phyloP scores from a whole-genome alignment of 2,329 filamentous ascomycete genomes.

The Cadophora gregata region DNA sequence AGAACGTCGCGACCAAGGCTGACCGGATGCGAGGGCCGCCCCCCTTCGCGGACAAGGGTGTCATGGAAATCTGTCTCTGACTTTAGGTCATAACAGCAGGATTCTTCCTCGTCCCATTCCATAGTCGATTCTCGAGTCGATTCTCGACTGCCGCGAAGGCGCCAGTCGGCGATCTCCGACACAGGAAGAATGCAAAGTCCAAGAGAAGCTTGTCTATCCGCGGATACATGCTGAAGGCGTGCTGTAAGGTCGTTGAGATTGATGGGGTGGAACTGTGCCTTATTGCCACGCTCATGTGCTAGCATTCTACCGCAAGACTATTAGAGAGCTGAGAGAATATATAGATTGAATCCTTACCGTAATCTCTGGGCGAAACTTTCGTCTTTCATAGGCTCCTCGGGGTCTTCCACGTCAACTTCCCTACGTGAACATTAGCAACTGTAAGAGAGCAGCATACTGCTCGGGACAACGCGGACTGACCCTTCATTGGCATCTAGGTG shows the following conservation, averaged over 20 bases:
- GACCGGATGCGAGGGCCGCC: conserved; percentile 44
- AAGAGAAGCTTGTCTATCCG: conserved; percentile 16
- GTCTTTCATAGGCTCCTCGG: conserved; percentile 20
- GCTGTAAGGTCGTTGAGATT: conserved; percentile 26
- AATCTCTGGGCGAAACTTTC: conserved; percentile 23
- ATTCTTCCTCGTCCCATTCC: conserved; percentile 20
- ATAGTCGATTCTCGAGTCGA: too few relatives aligned
- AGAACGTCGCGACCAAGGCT: conserved; percentile 39
- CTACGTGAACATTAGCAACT: conserved; percentile 27
- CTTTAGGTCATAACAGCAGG: conserved; percentile 15
- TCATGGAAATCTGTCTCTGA: conserved; percentile 40
- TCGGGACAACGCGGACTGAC: conserved; percentile 22
- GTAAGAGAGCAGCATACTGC: not conserved
- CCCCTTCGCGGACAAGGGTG: conserved; percentile 43
- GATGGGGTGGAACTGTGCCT: conserved; percentile 13
- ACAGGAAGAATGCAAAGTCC: conserved; percentile 4
- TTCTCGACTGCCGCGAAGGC: not conserved
- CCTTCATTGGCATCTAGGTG: conserved; percentile 27
- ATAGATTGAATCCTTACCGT: conserved; percentile 9
- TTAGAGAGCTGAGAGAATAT: conserved; percentile 17
- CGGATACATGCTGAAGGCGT: conserved; percentile 23
- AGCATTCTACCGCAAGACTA: conserved; percentile 16
- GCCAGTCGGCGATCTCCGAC: not conserved
- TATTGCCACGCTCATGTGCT: conserved; percentile 14
- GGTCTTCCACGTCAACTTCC: conserved; percentile 26